Evolutionary conservation across 768 basidiomycete genomes (phyloP).

Genomic region (Boletus huronensis): DNA sequence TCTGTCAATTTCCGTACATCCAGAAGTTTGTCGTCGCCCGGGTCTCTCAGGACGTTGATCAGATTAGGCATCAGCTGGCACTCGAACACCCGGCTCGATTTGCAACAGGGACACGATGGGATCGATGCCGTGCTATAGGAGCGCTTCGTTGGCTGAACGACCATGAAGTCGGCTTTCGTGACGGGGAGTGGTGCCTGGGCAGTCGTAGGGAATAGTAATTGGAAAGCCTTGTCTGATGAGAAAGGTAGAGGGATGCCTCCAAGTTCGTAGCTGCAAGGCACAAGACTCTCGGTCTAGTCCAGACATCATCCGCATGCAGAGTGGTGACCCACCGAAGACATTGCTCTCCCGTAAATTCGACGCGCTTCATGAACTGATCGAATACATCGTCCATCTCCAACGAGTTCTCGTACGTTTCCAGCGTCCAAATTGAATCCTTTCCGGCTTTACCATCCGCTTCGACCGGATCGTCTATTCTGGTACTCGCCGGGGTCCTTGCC

Average conservation of each 20-base stretch:
- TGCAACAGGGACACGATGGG: conserved; percentile 66
- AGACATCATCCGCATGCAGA: not conserved
- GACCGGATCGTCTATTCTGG: conserved; percentile 40
- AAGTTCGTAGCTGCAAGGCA: conserved; percentile 72
- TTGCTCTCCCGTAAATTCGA: conserved; percentile 71
- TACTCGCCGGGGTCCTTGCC: conserved; percentile 40
- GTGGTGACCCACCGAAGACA: conserved; percentile 65
- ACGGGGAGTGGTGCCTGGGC: conserved; percentile 45
- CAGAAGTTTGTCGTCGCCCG: conserved; percentile 16
- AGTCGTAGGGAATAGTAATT: conserved; percentile 67
- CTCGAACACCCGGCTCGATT: conserved; percentile 73
- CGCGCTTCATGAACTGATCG: conserved; percentile 74
- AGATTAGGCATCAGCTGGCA: conserved; percentile 94
- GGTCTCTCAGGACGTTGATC: conserved; percentile 65
- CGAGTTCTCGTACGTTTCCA: conserved; percentile 81
- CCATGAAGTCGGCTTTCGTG: conserved; percentile 59
- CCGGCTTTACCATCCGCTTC: conserved; percentile 40
- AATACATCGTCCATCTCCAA: conserved; percentile 81
- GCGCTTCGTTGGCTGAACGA: conserved; percentile 42
- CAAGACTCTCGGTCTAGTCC: not conserved
- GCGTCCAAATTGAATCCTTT: conserved; percentile 54
- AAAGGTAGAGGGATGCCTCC: conserved; percentile 82
- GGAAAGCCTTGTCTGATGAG: conserved; percentile 70
- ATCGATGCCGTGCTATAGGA: conserved; percentile 54
- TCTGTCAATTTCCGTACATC: conserved; percentile 47